Evolutionary conservation across 768 basidiomycete species (phyloP), one percentile per base, ranked within the genome.

Genomic region (Mycena alexandri): DNA sequence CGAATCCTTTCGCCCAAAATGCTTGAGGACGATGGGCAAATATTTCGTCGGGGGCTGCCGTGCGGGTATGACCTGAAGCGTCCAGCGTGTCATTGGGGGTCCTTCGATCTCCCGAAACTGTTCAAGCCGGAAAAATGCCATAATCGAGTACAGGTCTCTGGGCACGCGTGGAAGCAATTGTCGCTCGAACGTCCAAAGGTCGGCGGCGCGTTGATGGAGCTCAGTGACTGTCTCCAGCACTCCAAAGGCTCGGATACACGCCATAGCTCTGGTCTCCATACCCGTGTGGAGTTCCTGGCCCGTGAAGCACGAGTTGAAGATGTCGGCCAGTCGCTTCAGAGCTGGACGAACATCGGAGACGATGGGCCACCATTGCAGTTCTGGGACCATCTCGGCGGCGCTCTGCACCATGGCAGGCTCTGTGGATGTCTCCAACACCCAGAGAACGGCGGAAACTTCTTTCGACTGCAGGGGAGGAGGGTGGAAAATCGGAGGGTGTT

Each of bases 401-500:
- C 17, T 38, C 24, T 36, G 14, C n/a, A 53, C 52, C 16, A 53
- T 7, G 33, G 8, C 19, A 6, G 52, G 52, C 2, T 13, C 11
- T 9, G 52, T 53, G 2, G 52, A 53, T 53, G 52, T 38, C 52
- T 53, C 52, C 52, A 53, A 34, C n/a, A 33, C 52, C 52, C 52
- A 53, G 2, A 53, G 14, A 17, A 53, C 29, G 11, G 52, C 52
- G 14, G 33, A n/a, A 33, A 53, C 14, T 22, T 53, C 52, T 1
- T 53, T n/a, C 13, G 52, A 36, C 3, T 29, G 33, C 3, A 3
- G 29, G 13, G 17, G 17, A 8, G 52, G 33, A 36, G 52, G 17
- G 36, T 53, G 13, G 17, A 53, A 53, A 36, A 53, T 53, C 19
- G 36, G 29, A 19, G 16, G 3, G 29, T 29, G 29, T 29, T 29